These are phyloP conservation scores for Penicillium steckii DNA, from an alignment of 495 filamentous ascomycete species.

Conservation along the genomic window DNA sequence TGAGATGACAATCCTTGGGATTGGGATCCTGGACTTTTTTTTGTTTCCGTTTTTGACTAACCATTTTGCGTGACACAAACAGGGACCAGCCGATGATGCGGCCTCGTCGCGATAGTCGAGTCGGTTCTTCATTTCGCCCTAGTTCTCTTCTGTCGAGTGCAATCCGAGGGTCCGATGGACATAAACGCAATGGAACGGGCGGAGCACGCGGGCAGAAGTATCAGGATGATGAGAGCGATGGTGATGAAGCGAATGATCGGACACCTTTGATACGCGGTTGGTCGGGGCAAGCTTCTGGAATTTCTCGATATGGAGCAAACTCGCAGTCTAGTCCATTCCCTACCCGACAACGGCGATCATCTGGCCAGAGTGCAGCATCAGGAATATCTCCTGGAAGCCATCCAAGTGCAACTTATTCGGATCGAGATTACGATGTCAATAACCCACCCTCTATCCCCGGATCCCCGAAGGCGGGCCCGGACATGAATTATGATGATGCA, in stretches of 20 bases:
- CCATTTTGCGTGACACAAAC: slow-evolving; percentile 2
- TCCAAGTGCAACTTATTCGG: slow-evolving; percentile 25
- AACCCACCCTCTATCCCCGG: slow-evolving; percentile 93
- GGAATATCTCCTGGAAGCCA: slow-evolving; percentile 31
- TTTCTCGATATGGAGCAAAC: slow-evolving; percentile 42
- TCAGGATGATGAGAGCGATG: slow-evolving; percentile 54
- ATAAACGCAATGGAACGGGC: slow-evolving; percentile 31
- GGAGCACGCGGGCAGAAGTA: slow-evolving; percentile 23
- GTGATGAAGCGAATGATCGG: slow-evolving; percentile 32
- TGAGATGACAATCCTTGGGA: background rate
- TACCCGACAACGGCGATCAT: slow-evolving; percentile 27
- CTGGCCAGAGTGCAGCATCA: slow-evolving; percentile 32
- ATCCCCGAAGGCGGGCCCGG: slow-evolving; percentile 59
- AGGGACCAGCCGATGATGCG: slow-evolving; percentile 72
- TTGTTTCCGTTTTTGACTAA: no score
- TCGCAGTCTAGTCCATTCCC: slow-evolving; percentile 28
- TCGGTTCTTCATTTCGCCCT: slow-evolving; percentile 48
- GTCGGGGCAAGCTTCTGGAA: slow-evolving; percentile 23
- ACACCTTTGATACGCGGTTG: slow-evolving; percentile 40
- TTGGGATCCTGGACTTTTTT: background rate
- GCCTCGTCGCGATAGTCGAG: slow-evolving; percentile 61
- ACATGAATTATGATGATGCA: slow-evolving; percentile 75
- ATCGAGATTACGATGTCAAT: slow-evolving; percentile 77
- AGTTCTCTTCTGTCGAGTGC: slow-evolving; percentile 29
- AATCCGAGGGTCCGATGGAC: slow-evolving; percentile 22